Conservation (phyloP, 31 red algal species). For the Odonthalia washingtoniensis region DNA sequence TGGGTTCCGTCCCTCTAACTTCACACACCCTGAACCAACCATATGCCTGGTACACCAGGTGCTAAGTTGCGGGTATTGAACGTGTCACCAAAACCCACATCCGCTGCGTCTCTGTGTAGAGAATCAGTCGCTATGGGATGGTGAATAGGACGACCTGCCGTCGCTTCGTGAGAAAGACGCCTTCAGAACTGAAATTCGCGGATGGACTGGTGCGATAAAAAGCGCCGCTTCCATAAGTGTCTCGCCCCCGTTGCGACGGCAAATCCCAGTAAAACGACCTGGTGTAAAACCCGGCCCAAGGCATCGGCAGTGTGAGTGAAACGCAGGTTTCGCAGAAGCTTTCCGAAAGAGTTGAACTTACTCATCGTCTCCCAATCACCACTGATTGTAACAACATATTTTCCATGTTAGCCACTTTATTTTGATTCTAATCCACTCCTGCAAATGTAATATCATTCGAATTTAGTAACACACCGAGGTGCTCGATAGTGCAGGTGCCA, state of each 20-base stretch:
- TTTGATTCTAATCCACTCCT: constrained; percentile 21
- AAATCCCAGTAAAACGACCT: constrained; percentile 45
- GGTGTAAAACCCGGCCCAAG: constrained; percentile 46
- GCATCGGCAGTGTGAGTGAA: constrained; percentile 39
- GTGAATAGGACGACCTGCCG: neutral
- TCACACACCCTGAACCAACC: constrained; percentile 11
- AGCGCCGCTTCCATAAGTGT: constrained; percentile 3
- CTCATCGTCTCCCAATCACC: neutral
- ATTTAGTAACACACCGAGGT: constrained; percentile 46
- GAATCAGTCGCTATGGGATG: neutral
- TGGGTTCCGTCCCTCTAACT: constrained; percentile 19
- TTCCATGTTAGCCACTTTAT: neutral
- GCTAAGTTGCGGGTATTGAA: no score
- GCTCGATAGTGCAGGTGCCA: constrained; percentile 31
- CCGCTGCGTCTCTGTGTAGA: constrained; percentile 35
- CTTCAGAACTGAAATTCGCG: constrained; percentile 35
- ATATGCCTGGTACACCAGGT: neutral
- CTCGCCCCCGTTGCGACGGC: neutral
- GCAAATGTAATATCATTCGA: constrained; percentile 18
- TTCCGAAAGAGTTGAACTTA: neutral
- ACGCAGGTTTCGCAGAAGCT: constrained; percentile 49
- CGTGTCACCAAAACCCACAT: constrained; percentile 29
- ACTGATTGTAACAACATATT: neutral
- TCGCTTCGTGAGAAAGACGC: neutral
- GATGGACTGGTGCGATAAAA: constrained; percentile 29